Conservation (phyloP, 495 filamentous ascomycete genomes). For the Penicillium pancosmium region DNA sequence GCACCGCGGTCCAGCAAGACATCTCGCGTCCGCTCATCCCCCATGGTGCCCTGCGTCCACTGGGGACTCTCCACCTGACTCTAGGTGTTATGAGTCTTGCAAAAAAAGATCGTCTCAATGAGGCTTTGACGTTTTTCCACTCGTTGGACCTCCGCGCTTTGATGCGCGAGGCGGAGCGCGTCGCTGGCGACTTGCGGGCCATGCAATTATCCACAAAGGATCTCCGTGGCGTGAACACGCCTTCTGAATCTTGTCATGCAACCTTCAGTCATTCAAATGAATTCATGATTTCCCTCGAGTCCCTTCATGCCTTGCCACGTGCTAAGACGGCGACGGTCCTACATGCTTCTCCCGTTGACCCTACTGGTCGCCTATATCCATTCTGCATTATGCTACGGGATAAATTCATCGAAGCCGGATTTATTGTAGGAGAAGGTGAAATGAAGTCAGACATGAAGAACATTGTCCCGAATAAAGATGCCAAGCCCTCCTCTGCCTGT, state of each 20-base stretch:
- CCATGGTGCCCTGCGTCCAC: constrained; percentile 67
- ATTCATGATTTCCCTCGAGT: constrained; percentile 42
- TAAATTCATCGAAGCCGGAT: constrained; percentile 61
- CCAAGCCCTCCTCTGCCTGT: neutral
- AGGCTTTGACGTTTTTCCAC: constrained; percentile 58
- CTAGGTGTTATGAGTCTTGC: constrained; percentile 83
- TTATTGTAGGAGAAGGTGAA: constrained; percentile 57
- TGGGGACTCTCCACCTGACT: constrained; percentile 83
- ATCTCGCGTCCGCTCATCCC: constrained; percentile 45
- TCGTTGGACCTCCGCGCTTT: constrained; percentile 55
- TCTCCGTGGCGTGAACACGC: too few species aligned
- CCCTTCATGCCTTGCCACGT: constrained; percentile 37
- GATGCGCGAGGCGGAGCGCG: constrained; percentile 37
- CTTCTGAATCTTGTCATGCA: neutral
- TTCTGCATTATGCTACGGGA: constrained; percentile 67
- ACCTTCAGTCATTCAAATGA: neutral
- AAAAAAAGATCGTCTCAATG: constrained; percentile 54
- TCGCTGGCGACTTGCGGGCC: constrained; percentile 5
- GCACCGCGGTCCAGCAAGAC: constrained; percentile 2
- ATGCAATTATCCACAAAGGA: neutral
- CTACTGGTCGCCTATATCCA: constrained; percentile 52
- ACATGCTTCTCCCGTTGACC: constrained; percentile 60
- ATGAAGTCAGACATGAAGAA: constrained; percentile 5
- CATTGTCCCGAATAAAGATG: constrained; percentile 1
- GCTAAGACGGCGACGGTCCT: constrained; percentile 51